phyloP scores from a whole-genome alignment of 352 stramenopile species.

The Phytophthora vignae region DNA sequence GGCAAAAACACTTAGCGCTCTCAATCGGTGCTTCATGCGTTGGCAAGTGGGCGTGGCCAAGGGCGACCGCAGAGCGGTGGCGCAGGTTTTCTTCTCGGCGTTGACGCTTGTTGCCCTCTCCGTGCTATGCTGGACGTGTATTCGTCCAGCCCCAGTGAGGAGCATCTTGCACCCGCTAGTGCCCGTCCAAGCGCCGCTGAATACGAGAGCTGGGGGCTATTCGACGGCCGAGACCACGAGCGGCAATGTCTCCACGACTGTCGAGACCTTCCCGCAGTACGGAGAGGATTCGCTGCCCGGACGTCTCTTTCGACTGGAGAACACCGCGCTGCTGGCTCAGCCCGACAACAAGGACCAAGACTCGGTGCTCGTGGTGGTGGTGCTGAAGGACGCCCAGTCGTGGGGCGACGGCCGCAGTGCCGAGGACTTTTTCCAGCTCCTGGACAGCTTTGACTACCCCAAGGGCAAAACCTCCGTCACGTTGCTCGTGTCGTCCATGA shows the following conservation, averaged over 20 bases:
- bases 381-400: constrained; percentile 34
- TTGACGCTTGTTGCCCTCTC: neutral
- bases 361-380: constrained; percentile 29
- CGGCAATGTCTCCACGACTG: constrained; percentile 4
- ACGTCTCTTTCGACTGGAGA: constrained; percentile 13
- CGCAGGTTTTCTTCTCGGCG: neutral
- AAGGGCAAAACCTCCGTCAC: constrained; percentile 37
- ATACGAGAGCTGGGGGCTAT: neutral
- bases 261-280: constrained; percentile 15
- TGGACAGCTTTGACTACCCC: constrained; percentile 37
- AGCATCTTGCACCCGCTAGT: constrained; percentile 18
- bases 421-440: constrained; percentile 37
- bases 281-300: constrained; percentile 7
- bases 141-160: neutral
- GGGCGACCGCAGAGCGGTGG: constrained; percentile 7
- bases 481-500: constrained; percentile 42
- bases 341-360: constrained; percentile 13
- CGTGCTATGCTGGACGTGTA: no score
- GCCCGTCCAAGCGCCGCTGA: constrained; percentile 14
- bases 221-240: constrained; percentile 6
- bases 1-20: neutral
- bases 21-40: constrained; percentile 4
- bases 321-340: constrained; percentile 3
- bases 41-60: constrained; percentile 12
- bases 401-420: constrained; percentile 31